Evolutionary conservation across 768 basidiomycete genomes (phyloP).

Genomic region (Saitozyma podzolica): DNA sequence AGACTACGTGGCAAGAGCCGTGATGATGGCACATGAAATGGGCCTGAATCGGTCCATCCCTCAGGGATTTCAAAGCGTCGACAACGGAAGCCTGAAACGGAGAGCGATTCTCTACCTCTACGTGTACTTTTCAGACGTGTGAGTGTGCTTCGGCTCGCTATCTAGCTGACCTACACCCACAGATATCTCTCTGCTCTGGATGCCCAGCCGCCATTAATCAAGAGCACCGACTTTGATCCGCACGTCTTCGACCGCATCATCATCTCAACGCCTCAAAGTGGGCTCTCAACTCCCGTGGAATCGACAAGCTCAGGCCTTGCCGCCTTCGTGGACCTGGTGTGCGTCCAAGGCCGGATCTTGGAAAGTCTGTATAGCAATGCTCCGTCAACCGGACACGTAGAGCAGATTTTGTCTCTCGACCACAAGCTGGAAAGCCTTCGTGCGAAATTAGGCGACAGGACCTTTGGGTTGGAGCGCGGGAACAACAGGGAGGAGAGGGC

Average conservation of each 20-base stretch:
- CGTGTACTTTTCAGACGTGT: conserved; percentile 31
- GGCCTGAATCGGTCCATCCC: conserved; percentile 19
- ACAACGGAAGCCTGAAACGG: conserved; percentile 4
- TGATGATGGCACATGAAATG: conserved; percentile 28
- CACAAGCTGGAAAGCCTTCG: conserved; percentile 16
- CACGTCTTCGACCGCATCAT: conserved; percentile 16
- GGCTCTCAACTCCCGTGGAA: conserved; percentile 10
- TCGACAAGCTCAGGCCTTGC: conserved; percentile 10
- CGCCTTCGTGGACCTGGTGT: conserved; percentile 25
- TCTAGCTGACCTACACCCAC: background rate
- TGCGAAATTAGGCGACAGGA: conserved; percentile 10
- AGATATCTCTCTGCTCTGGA: conserved; percentile 26
- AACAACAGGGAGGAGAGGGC: conserved; percentile 1
- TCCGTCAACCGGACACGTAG: background rate
- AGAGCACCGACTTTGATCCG: conserved; percentile 18
- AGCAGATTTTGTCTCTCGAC: conserved; percentile 16
- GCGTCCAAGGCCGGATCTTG: conserved; percentile 10
- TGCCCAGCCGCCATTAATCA: conserved; percentile 24
- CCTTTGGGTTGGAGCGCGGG: conserved; percentile 12
- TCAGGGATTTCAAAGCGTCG: background rate
- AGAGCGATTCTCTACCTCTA: conserved; percentile 26
- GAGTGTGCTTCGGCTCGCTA: conserved; percentile 5
- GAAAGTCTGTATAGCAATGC: conserved; percentile 10
- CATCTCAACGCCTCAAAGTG: conserved; percentile 4
- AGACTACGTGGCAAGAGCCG: conserved; percentile 25